Evolutionary conservation across 176 grass and related monocot species (phyloP).

Genomic region (Chloris gayana): DNA sequence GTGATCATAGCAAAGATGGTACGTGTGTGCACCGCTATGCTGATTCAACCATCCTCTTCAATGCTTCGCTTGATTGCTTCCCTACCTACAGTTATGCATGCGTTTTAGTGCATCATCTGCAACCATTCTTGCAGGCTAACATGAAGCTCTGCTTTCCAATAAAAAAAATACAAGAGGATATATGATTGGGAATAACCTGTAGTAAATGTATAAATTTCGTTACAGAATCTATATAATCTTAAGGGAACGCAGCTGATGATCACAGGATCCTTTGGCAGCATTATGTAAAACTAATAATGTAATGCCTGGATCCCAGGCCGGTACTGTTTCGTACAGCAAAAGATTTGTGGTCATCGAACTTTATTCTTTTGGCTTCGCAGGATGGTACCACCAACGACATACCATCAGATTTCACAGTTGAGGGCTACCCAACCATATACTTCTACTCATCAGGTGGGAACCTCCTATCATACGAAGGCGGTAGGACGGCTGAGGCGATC

Average conservation of each 20-base stretch:
- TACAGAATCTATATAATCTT: background rate
- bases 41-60: background rate
- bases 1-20: slow-evolving; percentile 83
- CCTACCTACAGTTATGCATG: background rate
- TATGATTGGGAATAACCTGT: background rate
- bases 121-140: background rate
- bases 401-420: slow-evolving; percentile 47
- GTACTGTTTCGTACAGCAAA: background rate
- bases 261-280: background rate
- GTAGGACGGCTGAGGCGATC: slow-evolving; percentile 47
- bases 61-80: background rate
- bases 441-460: slow-evolving; percentile 59
- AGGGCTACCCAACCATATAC: slow-evolving; percentile 56
- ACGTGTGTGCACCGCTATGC: background rate
- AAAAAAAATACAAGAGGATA: background rate
- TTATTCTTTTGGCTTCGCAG: slow-evolving; percentile 28
- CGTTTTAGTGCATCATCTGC: background rate
- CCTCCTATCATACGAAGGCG: slow-evolving; percentile 43
- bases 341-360: background rate
- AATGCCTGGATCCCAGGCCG: background rate
- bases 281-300: background rate
- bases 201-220: background rate
- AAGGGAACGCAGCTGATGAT: background rate
- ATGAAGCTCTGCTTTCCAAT: background rate
- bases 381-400: slow-evolving; percentile 59